phyloP scores from a whole-genome alignment of 2,329 filamentous ascomycete genomes.

The Rutstroemia sp. region DNA sequence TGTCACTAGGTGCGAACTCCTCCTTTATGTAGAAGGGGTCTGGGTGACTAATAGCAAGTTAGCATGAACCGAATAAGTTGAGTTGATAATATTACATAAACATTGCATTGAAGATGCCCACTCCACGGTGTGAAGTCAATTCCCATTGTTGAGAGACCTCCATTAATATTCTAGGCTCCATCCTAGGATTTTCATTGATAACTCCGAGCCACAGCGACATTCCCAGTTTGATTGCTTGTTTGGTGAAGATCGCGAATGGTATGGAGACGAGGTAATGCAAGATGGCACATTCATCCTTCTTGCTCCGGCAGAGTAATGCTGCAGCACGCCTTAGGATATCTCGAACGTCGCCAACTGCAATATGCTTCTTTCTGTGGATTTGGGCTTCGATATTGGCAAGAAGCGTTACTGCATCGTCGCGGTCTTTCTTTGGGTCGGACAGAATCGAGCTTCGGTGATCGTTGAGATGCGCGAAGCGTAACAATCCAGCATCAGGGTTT shows the following conservation, averaged over 20 bases:
- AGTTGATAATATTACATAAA: conserved; percentile 46
- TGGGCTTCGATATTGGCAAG: conserved; percentile 67
- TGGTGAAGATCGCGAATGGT: conserved; percentile 87
- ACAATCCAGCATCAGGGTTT: conserved; percentile 59
- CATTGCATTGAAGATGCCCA: conserved; percentile 71
- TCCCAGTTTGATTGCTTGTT: conserved; percentile 90
- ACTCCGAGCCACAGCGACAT: conserved; percentile 95
- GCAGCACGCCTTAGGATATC: conserved; percentile 80
- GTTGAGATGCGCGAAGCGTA: conserved; percentile 51
- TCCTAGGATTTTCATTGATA: conserved; percentile 87
- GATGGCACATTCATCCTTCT: conserved; percentile 68
- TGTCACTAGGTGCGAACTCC: conserved; percentile 89
- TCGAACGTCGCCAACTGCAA: conserved; percentile 67
- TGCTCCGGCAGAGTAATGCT: conserved; percentile 73
- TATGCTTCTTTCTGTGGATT: conserved; percentile 59
- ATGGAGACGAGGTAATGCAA: conserved; percentile 85
- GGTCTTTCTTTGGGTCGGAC: conserved; percentile 46
- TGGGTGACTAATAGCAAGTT: conserved; percentile 44
- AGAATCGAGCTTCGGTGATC: conserved; percentile 34
- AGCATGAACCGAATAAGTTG: conserved; percentile 20
- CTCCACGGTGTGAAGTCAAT: conserved; percentile 64
- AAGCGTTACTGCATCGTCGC: conserved; percentile 53
- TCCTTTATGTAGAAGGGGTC: conserved; percentile 89
- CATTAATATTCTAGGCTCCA: conserved; percentile 77
- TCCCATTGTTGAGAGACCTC: conserved; percentile 93